Conservation (phyloP, 768 basidiomycete genomes). For the Agrocybe pediades region DNA sequence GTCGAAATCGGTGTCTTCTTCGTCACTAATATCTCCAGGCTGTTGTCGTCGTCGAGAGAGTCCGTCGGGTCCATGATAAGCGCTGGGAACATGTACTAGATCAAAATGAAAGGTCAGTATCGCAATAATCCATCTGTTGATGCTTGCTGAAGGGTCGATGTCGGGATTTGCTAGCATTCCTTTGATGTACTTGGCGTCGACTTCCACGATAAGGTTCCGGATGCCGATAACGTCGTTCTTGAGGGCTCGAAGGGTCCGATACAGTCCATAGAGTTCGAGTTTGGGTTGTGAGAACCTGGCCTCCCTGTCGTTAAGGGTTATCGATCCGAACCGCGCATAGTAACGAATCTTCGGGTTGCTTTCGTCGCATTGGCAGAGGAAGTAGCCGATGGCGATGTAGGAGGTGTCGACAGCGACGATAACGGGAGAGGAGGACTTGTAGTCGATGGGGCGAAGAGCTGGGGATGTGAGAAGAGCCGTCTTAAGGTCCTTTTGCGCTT, state of each 20-base stretch:
- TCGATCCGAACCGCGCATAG: slow-evolving; percentile 34
- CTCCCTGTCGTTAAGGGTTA: slow-evolving; percentile 35
- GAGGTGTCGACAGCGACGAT: slow-evolving; percentile 40
- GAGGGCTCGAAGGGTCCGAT: slow-evolving; percentile 18
- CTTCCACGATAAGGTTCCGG: slow-evolving; percentile 33
- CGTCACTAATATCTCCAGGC: slow-evolving; percentile 15
- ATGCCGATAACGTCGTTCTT: slow-evolving; percentile 30
- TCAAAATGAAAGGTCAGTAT: slow-evolving; percentile 24
- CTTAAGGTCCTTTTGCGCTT: slow-evolving; percentile 25
- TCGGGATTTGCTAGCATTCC: slow-evolving; percentile 34
- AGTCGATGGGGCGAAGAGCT: slow-evolving; percentile 33
- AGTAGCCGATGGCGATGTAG: slow-evolving; percentile 31
- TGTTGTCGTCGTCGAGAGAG: slow-evolving; percentile 22
- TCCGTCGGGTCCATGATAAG: slow-evolving; percentile 28
- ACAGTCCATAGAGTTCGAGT: slow-evolving; percentile 36
- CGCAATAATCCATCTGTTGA: slow-evolving; percentile 23
- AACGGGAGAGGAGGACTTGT: slow-evolving; percentile 24
- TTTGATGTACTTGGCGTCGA: slow-evolving; percentile 37
- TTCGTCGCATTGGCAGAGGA: slow-evolving; percentile 30
- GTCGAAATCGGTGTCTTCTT: slow-evolving; percentile 16
- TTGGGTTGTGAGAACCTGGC: slow-evolving; percentile 31
- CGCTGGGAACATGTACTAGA: slow-evolving; percentile 28
- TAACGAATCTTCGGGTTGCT: slow-evolving; percentile 15
- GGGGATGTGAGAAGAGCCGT: slow-evolving; percentile 19
- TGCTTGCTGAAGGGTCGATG: slow-evolving; percentile 27